Conservation (phyloP, 371 early-diverging fungal species). For the Mucor saturninus region DNA sequence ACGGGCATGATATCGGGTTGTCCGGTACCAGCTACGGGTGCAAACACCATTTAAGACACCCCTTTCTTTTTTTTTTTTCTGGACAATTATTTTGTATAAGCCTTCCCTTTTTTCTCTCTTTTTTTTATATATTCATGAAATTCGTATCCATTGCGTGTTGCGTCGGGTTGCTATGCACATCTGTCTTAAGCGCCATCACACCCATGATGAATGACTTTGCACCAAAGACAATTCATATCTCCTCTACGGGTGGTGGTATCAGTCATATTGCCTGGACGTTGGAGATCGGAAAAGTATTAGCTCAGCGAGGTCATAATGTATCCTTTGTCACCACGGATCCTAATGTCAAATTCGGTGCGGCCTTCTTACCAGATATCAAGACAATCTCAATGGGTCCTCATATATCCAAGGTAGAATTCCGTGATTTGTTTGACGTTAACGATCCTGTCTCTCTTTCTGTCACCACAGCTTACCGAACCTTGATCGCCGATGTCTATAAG, state of each 20-base stretch:
- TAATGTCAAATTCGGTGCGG: conserved; percentile 6
- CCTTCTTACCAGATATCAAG: conserved; percentile 10
- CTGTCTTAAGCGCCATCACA: background rate
- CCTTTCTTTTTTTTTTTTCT: background rate
- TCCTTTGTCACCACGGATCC: conserved; percentile 21
- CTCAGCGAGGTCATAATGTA: conserved; percentile 25
- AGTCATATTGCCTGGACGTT: conserved; percentile 29
- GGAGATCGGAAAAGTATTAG: conserved; percentile 26
- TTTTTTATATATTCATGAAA: background rate
- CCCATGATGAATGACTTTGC: background rate
- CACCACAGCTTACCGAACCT: background rate
- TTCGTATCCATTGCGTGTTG: background rate
- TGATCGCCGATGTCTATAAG: conserved; percentile 7
- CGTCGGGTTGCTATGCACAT: background rate
- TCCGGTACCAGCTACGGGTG: too few species aligned
- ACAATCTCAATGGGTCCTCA: conserved; percentile 19
- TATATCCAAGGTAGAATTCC: conserved; percentile 11
- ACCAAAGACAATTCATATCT: conserved; percentile 23
- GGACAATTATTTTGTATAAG: background rate
- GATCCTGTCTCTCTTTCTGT: conserved; percentile 4
- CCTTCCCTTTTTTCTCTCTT: background rate
- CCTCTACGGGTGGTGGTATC: conserved; percentile 21
- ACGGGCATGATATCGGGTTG: background rate
- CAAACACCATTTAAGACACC: too few species aligned
- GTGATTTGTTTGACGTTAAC: conserved; percentile 20